Base-by-base conservation (phyloP, 176 grass and related monocot species). In the Cenchrus fungigraminus region DNA sequence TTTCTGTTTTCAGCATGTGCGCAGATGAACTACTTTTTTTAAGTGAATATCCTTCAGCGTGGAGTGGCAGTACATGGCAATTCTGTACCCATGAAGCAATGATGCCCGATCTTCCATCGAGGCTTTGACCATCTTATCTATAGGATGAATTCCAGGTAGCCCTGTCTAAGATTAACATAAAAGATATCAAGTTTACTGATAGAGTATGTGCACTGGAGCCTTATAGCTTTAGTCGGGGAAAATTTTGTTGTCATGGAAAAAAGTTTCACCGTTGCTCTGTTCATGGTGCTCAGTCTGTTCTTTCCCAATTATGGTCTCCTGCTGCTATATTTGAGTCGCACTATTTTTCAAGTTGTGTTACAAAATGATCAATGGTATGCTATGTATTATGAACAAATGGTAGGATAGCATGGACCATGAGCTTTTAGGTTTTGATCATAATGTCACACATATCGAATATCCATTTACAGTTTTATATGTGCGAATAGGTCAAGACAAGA, bases 81-180 rank as follows among this genome's bases (percentile, higher is more conserved):
- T 51, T 80, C 40, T 66, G 3, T 53, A 32, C 37, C 13, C 14
- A 10, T 50, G 4, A 11, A n/a, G 2, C 49, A 6, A 60, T 63
- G 2, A 12, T 47, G n/a, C 56, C 46, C 45, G 15, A 52, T 79
- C 14, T 69, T 2, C 13, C 4, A 12, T 76, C 63, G 20, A 51
- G 55, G 42, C 77, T 64, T 65, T 87, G 50, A 6, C 31, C 19
- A 17, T 91, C 74, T 83, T 85, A 34, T 82, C 19, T 55, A 46
- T 66, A 93, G 94, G 94, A 97, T 88, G 94, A 94, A 53, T 91
- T 97, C 69, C 94, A 97, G 46, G 76, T 97, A 76, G 94, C 94
- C 11, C 52, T 97, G 78, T 94, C 93, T 82, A 93, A 97, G 82
- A 91, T 91, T 54, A 93, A 86, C 86, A 97, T 86, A 87, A 93